Percentiles rank a stretch among this genome's conserved stretches.
Evolutionary conservation across 2,329 filamentous ascomycete genomes (phyloP).

Genomic region (Phyllosticta capitalensis): DNA sequence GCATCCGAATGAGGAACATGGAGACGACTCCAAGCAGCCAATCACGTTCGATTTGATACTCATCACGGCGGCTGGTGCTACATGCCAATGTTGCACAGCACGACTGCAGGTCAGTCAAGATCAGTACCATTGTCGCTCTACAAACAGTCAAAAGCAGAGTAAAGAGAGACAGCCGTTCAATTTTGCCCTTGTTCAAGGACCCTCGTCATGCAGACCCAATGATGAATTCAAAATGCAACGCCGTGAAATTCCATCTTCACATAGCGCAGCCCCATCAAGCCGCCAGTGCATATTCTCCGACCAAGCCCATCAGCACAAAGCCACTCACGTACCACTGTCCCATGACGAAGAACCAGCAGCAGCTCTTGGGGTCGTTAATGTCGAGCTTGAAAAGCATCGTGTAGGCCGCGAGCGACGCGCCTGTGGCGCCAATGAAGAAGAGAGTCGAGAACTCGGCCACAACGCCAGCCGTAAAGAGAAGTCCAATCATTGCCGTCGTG

Average conservation of each 20-base stretch:
- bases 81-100: background rate
- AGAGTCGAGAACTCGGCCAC: background rate
- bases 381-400: background rate
- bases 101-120: background rate
- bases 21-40: background rate
- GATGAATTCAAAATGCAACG: background rate
- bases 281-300: background rate
- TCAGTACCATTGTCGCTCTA: background rate
- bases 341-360: background rate
- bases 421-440: background rate
- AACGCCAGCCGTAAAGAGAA: background rate
- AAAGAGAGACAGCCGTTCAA: background rate
- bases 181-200: background rate
- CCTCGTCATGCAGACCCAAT: background rate
- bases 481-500: background rate
- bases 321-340: background rate
- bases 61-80: background rate
- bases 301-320: background rate
- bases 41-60: background rate
- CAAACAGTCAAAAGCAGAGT: background rate
- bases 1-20: background rate
- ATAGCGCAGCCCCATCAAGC: background rate
- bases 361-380: background rate
- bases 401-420: background rate
- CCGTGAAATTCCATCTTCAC: background rate